Conservation (phyloP, 305 asterid genomes). For the Rubia tinctorum region DNA sequence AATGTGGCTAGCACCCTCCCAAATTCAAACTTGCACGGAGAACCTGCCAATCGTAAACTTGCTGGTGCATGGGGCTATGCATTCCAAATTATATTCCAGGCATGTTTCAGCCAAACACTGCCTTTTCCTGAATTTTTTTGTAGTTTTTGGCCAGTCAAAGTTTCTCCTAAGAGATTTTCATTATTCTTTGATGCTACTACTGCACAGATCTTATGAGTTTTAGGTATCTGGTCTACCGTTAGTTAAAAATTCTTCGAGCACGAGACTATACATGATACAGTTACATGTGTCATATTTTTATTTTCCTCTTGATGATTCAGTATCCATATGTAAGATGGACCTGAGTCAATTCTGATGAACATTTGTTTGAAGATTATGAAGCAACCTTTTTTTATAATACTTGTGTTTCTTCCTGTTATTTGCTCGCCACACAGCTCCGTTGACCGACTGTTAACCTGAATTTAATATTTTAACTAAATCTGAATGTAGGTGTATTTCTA, state of each 20-base stretch:
- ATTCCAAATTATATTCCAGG: slow-evolving; percentile 83
- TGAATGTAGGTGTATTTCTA: neutral
- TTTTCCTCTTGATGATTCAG: too few relatives aligned
- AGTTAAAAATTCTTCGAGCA: neutral
- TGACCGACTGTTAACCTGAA: neutral
- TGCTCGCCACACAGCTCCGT: too few relatives aligned
- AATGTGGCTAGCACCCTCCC: slow-evolving; percentile 22
- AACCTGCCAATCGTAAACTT: slow-evolving; percentile 30
- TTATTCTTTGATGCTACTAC: neutral
- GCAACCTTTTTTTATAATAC: neutral
- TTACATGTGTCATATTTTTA: too few relatives aligned
- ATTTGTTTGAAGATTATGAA: neutral
- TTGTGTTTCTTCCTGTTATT: neutral
- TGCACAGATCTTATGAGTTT: neutral
- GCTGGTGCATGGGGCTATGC: slow-evolving; percentile 63
- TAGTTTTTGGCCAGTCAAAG: too few relatives aligned
- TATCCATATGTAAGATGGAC: neutral
- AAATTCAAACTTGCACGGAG: slow-evolving; percentile 30
- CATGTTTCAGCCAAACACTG: too few relatives aligned
- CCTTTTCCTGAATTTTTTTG: too few relatives aligned
- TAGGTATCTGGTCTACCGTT: neutral
- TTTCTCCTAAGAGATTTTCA: too few relatives aligned
- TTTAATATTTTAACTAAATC: neutral
- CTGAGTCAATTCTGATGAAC: neutral
- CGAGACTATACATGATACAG: too few relatives aligned